Conservation (phyloP, 2,329 filamentous ascomycete species). For the Metarhizium robertsii region DNA sequence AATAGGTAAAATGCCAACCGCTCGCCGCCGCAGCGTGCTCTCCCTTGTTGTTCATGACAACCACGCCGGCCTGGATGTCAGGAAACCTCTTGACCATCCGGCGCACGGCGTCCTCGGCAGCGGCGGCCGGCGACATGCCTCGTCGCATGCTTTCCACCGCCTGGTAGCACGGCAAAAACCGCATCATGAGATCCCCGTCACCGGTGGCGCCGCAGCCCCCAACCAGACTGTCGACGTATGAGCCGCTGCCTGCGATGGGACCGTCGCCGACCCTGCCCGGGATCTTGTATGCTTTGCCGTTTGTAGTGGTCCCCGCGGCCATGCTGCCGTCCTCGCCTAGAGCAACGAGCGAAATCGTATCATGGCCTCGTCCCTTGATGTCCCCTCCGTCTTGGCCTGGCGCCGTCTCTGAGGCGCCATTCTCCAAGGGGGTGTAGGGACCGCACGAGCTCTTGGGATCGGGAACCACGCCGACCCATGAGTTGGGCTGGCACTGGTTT, state of each 20-base stretch:
- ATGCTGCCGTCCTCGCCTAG: constrained; percentile 34
- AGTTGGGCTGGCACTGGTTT: constrained; percentile 40
- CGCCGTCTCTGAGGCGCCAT: neutral
- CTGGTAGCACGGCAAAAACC: constrained; percentile 48
- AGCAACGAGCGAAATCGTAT: constrained; percentile 45
- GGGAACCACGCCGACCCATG: constrained; percentile 35
- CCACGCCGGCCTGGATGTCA: constrained; percentile 35
- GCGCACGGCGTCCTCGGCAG: constrained; percentile 39
- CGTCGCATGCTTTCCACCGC: constrained; percentile 42
- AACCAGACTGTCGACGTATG: constrained; percentile 43
- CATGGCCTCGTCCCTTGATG: constrained; percentile 26
- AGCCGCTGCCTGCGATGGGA: constrained; percentile 43
- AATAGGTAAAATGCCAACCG: constrained; percentile 46
- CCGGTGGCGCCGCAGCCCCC: constrained; percentile 48
- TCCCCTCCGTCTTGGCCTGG: neutral
- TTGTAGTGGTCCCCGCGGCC: constrained; percentile 47
- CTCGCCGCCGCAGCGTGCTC: constrained; percentile 41
- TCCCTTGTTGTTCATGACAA: constrained; percentile 39
- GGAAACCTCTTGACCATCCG: constrained; percentile 41
- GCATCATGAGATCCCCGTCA: constrained; percentile 49
- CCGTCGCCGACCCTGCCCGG: constrained; percentile 47
- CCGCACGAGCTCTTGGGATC: constrained; percentile 34
- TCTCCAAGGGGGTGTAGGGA: constrained; percentile 30
- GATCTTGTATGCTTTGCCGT: constrained; percentile 44
- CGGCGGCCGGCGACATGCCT: constrained; percentile 37